Base-by-base conservation (phyloP, 129 eudicot species). In the Flaveria trinervia region DNA sequence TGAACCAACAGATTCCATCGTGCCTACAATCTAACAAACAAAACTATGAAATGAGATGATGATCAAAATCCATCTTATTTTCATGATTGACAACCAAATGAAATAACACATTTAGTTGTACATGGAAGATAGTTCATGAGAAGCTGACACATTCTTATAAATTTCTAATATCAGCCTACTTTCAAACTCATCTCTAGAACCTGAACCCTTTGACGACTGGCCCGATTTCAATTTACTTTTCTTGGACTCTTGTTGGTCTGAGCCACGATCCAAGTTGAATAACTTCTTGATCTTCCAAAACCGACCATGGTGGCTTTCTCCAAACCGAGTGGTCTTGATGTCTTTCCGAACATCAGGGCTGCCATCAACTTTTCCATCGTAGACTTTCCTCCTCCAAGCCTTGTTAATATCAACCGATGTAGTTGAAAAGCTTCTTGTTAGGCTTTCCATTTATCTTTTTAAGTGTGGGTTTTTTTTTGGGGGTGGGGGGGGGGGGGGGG, bases 391-490 rank as follows among this genome's bases (percentile, higher is more conserved):
- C 71, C 84, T 74, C 80, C 84, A 80, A 46, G 65, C 80, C 80
- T 67, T 80, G 39, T 74, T 80, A 12, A 80, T 56, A 44, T 80
- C 84, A 16, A 45, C 71, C 0, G 84, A 51, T 26, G 50, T 73
- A 15, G 84, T 80, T 14, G 84, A 80, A 56, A 74, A 80, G 76
- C 84, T 80, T 68, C 84, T 56, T 26, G 84, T 55, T 44, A 80
- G 66, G 16, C 65, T 55, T 65, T 74, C 84, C 84, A 80, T 80
- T 67, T 20, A 28, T 30, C 23, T 61, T 0, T 15, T 9, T 65
- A 28, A 23, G 41, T 56, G 12, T 39, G 82, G 7, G n/a, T 26
- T 16, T 79, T n/a, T n/a, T n/a, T n/a, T n/a, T n/a, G n/a, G n/a
- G n/a, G n/a, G n/a, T n/a, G n/a, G n/a, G 26, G 77, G 45, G 66